Conservation (phyloP, 352 stramenopile species). For the Pilasporangium apinafurcum region DNA sequence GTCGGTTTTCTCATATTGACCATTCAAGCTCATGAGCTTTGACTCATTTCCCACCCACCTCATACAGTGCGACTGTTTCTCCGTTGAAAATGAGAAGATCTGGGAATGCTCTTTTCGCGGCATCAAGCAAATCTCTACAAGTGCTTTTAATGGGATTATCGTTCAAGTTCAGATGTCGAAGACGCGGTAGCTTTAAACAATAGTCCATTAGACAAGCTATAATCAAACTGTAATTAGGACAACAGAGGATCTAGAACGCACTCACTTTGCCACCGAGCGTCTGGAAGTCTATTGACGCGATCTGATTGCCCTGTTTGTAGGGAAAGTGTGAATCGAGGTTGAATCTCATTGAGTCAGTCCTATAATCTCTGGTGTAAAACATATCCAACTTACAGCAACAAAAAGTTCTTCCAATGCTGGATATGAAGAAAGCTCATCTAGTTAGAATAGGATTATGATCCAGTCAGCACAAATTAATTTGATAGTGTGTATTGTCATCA, state of each 20-base stretch:
- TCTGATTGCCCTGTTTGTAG: constrained; percentile 36
- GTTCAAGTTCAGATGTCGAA: constrained; percentile 40
- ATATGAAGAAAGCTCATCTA: constrained; percentile 34
- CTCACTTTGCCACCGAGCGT: constrained; percentile 24
- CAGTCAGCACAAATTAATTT: too few species aligned
- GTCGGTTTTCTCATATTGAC: constrained; percentile 2
- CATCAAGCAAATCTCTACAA: constrained; percentile 4
- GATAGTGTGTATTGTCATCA: too few species aligned
- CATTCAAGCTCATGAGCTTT: too few species aligned
- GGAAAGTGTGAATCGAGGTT: not conserved
- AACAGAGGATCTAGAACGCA: too few species aligned
- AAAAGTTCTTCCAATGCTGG: constrained; percentile 47
- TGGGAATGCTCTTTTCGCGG: constrained; percentile 22
- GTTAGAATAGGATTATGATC: not conserved
- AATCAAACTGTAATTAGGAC: too few species aligned
- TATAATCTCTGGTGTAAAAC: not conserved
- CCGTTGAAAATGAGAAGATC: constrained; percentile 46
- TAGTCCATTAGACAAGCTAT: too few species aligned
- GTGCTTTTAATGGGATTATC: constrained; percentile 23
- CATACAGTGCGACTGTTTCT: constrained; percentile 36
- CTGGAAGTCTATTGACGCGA: constrained; percentile 35
- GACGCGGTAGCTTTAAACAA: constrained; percentile 33
- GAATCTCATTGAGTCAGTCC: not conserved
- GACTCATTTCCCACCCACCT: too few species aligned
- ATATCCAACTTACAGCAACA: constrained; percentile 20